Evolutionary conservation across 2,329 filamentous ascomycete genomes (phyloP).

Genomic region (Fusarium sp.): DNA sequence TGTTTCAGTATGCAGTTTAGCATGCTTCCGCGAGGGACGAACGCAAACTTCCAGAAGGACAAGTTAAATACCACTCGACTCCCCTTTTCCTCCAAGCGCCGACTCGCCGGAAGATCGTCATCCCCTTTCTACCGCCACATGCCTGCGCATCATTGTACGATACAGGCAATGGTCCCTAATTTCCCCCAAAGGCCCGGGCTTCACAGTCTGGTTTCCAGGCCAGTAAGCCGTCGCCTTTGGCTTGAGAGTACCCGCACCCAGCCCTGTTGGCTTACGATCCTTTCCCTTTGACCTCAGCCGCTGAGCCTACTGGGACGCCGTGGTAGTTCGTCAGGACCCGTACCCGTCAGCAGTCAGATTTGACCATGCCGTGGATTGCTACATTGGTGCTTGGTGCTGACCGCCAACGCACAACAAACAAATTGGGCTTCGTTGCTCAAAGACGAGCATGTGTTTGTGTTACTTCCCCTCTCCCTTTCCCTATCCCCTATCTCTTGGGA

Average conservation of each 20-base stretch:
- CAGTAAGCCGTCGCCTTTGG: conserved; percentile 25
- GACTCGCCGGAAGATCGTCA: conserved; percentile 22
- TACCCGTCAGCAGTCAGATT: conserved; percentile 41
- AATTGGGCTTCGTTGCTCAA: neutral
- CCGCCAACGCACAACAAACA: conserved; percentile 25
- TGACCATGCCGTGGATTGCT: conserved; percentile 25
- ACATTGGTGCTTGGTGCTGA: conserved; percentile 30
- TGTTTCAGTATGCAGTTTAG: conserved; percentile 21
- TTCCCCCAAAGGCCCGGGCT: conserved; percentile 32
- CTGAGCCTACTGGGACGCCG: conserved; percentile 39
- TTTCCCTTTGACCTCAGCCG: conserved; percentile 38
- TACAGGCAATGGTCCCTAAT: conserved; percentile 32
- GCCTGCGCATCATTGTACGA: conserved; percentile 23
- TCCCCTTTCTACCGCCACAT: conserved; percentile 30
- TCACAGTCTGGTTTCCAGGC: conserved; percentile 15
- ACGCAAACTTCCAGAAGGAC: conserved; percentile 24
- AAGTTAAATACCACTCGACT: conserved; percentile 19
- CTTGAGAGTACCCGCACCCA: conserved; percentile 32
- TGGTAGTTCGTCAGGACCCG: conserved; percentile 3
- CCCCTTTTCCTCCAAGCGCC: conserved; percentile 19
- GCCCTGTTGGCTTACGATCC: conserved; percentile 44
- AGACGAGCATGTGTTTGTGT: conserved; percentile 19
- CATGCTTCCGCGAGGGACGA: conserved; percentile 3
- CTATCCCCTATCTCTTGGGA: neutral
- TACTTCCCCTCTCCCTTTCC: neutral